A percentile compares a stretch with the other conserved stretches of the same genome.
phyloP scores from a whole-genome alignment of 257 asterid genomes.

The Capsicum baccatum region DNA sequence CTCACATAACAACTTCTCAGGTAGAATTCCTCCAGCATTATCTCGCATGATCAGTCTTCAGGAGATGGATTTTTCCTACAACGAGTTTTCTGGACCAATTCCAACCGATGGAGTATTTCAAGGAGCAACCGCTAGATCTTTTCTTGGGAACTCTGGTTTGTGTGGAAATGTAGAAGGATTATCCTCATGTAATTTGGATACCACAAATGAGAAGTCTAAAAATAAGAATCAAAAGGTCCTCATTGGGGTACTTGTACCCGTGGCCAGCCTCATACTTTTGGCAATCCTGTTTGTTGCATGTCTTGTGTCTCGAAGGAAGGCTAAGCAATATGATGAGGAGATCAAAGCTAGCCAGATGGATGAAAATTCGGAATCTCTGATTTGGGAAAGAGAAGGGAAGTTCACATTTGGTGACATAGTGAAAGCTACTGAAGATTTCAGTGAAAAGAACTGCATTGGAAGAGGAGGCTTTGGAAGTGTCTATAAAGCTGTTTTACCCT shows the following conservation, averaged over 20 bases:
- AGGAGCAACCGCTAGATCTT: constrained; percentile 51
- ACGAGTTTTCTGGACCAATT: constrained; percentile 66
- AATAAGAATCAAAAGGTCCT: constrained; percentile 51
- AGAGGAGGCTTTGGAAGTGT: constrained; percentile 89
- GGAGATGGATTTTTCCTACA: constrained; percentile 66
- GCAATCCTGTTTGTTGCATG: constrained; percentile 42
- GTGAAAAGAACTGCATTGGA: constrained; percentile 73
- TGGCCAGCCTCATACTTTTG: constrained; percentile 47
- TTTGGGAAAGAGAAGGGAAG: constrained; percentile 82
- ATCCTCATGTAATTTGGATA: constrained; percentile 45
- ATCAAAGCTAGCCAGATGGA: constrained; percentile 33
- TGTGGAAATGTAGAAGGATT: constrained; percentile 74
- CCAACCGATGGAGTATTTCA: constrained; percentile 55
- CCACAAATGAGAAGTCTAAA: constrained; percentile 41
- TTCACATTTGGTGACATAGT: constrained; percentile 74
- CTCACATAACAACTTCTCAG: constrained; percentile 67
- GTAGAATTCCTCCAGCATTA: constrained; percentile 62
- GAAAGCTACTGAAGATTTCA: constrained; percentile 72
- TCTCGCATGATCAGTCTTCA: constrained; percentile 62
- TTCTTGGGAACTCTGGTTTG: constrained; percentile 57
- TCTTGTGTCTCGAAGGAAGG: constrained; percentile 44
- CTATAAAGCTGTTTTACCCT: constrained; percentile 64
- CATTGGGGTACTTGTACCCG: constrained; percentile 53
- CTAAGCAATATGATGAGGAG: constrained; percentile 50
- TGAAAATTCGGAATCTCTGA: constrained; percentile 53